Conservation (phyloP, 2,329 filamentous ascomycete genomes). For the Ophiostoma tasmaniense region DNA sequence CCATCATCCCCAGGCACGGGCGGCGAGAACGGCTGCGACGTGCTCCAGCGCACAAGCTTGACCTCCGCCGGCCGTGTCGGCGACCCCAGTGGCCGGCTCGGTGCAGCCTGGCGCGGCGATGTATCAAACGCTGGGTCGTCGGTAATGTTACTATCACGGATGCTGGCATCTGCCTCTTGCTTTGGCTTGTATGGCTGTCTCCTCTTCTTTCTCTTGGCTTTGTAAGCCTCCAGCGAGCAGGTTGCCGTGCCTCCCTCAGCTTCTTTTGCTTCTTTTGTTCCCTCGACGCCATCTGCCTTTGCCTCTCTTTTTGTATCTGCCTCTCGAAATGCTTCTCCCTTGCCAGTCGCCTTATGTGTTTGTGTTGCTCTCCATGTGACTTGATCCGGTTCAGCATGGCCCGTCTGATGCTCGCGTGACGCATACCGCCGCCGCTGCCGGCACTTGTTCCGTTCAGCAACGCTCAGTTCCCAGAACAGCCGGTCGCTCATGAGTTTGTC, state of each 20-base stretch:
- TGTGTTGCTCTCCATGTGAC: not conserved
- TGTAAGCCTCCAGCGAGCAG: not conserved
- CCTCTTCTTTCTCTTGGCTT: not conserved
- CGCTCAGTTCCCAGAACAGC: constrained; percentile 1
- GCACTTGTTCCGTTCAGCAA: not conserved
- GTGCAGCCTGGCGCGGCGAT: not conserved
- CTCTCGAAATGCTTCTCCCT: not conserved
- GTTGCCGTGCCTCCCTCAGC: not conserved
- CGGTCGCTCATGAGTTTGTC: constrained; percentile 15
- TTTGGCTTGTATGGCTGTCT: not conserved
- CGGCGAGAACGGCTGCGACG: not conserved
- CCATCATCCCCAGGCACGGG: not conserved
- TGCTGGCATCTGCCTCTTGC: not conserved
- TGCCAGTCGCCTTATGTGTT: not conserved
- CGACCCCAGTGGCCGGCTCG: not conserved
- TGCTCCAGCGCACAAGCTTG: constrained; percentile 2
- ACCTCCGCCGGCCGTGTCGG: not conserved
- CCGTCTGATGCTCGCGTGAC: not conserved
- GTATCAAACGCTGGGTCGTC: not conserved
- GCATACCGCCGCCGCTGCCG: not conserved
- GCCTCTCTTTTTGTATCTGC: not conserved
- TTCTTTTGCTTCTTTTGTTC: not conserved
- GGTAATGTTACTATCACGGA: not conserved
- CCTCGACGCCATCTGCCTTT: not conserved
- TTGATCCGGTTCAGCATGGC: not conserved